phyloP scores from a whole-genome alignment of 2,329 filamentous ascomycete genomes.

The Chrysosphaeria jannelii region DNA sequence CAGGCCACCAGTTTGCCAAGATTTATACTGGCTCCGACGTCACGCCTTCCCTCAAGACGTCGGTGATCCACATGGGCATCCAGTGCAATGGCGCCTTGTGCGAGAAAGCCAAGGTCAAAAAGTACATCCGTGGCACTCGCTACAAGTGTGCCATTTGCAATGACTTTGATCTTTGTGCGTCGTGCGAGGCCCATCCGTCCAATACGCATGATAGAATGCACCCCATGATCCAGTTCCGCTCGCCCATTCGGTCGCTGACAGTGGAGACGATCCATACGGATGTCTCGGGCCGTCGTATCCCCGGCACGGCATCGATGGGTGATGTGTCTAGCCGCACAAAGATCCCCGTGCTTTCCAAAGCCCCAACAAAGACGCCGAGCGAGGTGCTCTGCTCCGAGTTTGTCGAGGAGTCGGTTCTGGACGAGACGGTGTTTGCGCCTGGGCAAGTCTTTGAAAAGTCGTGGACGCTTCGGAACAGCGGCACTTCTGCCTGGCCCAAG shows the following conservation, averaged over 20 bases:
- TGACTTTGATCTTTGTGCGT: conserved; percentile 82
- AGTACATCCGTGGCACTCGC: conserved; percentile 46
- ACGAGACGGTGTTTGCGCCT: conserved; percentile 42
- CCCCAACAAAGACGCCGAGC: conserved; percentile 6
- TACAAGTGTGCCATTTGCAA: conserved; percentile 96
- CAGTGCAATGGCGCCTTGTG: conserved; percentile 89
- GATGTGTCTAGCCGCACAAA: neutral
- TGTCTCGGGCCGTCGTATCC: conserved; percentile 29
- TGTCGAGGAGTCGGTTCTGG: conserved; percentile 44
- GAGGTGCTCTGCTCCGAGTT: conserved; percentile 30
- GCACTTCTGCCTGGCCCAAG: conserved; percentile 50
- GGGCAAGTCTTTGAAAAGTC: conserved; percentile 60
- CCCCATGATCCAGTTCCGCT: conserved; percentile 90
- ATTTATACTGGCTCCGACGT: conserved; percentile 31
- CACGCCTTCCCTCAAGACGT: too few species aligned
- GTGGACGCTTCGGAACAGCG: conserved; percentile 73
- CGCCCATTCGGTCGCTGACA: conserved; percentile 54
- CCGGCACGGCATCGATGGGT: conserved; percentile 39
- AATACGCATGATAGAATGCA: conserved; percentile 88
- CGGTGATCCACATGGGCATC: conserved; percentile 50
- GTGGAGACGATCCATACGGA: conserved; percentile 66
- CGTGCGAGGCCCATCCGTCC: conserved; percentile 63
- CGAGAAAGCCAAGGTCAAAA: conserved; percentile 14
- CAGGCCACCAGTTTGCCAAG: conserved; percentile 63
- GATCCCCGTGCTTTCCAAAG: conserved; percentile 1